Evolutionary conservation across 768 basidiomycete species (phyloP).

Genomic region (Nidularia pulvinata): DNA sequence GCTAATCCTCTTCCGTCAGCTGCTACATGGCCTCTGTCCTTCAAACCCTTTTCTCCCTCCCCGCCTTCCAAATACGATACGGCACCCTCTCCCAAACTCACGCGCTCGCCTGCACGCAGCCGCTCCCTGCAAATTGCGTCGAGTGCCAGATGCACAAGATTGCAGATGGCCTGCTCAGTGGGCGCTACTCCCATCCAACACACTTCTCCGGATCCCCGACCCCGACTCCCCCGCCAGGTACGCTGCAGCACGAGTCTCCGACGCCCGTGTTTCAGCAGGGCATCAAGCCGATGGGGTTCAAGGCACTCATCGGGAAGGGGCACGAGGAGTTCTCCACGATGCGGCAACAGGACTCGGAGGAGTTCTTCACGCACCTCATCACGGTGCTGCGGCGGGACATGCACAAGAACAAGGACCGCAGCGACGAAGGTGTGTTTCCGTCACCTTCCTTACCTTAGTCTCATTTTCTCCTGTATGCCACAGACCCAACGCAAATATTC

Average conservation of each 20-base stretch:
- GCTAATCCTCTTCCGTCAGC: constrained; percentile 32
- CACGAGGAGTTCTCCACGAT: constrained; percentile 96
- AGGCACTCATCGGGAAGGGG: constrained; percentile 87
- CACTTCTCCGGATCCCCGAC: constrained; percentile 9
- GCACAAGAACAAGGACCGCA: constrained; percentile 43
- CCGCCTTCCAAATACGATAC: constrained; percentile 78
- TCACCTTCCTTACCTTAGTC: background rate
- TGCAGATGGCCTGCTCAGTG: constrained; percentile 90
- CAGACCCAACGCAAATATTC: constrained; percentile 77
- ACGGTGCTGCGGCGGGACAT: constrained; percentile 69
- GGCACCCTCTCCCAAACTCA: constrained; percentile 41
- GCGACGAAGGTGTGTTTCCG: constrained; percentile 19
- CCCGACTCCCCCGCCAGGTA: background rate
- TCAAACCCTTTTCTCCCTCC: constrained; percentile 83
- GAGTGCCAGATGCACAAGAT: constrained; percentile 96
- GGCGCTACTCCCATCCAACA: constrained; percentile 80
- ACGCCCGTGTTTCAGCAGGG: constrained; percentile 81
- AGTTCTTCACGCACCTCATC: constrained; percentile 86
- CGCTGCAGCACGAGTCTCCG: constrained; percentile 20
- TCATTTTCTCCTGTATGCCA: background rate
- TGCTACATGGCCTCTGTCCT: constrained; percentile 98
- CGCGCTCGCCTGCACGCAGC: constrained; percentile 57
- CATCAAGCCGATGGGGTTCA: constrained; percentile 81
- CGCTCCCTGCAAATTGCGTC: constrained; percentile 82
- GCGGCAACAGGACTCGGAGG: constrained; percentile 96